Evolutionary conservation across 176 grass and related monocot genomes (phyloP), one percentile per base, ranked within the genome.

Genomic region (Juncus inflexus): DNA sequence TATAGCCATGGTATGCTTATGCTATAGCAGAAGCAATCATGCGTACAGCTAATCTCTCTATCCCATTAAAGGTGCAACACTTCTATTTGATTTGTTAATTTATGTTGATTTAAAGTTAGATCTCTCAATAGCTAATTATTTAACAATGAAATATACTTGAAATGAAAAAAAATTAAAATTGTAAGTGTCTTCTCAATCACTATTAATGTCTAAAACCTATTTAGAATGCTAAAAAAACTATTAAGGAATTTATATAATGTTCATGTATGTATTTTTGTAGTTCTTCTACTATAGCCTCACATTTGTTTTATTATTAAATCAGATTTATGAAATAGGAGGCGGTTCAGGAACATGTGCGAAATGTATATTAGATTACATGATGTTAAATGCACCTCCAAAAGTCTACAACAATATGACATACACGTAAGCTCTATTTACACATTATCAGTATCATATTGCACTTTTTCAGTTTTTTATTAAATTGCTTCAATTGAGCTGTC

Each of bases 251-350:
- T 42, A 7, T 12, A 6, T 10, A 56, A 3, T 62, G 9, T 9
- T 36, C 35, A 2, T 42, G 11, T 40, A 55, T 43, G 19, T 28
- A 28, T 1, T 28, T 1, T 28, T 28, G 19, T 28, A 28, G 19
- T 28, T 28, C 1, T 28, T 28, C 19, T 76, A 54, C 61, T 76
- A 40, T 66, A 9, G 37, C 40, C 60, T 42, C n/a, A 36, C 39
- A 36, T 12, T 60, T 65, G 37, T 47, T 42, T 82, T n/a, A n/a
- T 14, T 58, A 67, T 76, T 72, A 35, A 43, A 60, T 79, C 85
- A 97, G 94, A 97, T 97, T 75, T 89, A 84, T 68, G 88, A 91
- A 83, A 89, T 97, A 61, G 88, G 88, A 74, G 94, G 94, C 72
- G 94, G 94, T 72, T 97, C 94, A 50, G 88, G 94, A 40, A 91